Conservation (phyloP, 352 stramenopile species). For the Phytophthora sp. region DNA sequence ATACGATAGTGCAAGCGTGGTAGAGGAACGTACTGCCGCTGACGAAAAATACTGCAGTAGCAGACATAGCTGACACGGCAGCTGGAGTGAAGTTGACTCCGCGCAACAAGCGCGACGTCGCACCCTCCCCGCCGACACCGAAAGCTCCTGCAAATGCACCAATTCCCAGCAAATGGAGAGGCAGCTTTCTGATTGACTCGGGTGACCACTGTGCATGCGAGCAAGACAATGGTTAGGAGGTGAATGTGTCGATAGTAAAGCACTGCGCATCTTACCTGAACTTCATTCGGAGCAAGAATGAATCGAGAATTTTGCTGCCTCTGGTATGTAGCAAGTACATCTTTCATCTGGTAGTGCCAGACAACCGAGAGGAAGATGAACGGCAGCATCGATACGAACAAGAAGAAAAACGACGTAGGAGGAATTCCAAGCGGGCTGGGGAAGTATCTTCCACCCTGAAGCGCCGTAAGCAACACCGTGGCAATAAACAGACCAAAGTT, state of each 20-base stretch:
- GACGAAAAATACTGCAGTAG: constrained; percentile 46
- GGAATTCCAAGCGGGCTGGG: constrained; percentile 88
- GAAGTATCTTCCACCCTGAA: constrained; percentile 89
- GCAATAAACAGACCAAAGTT: constrained; percentile 82
- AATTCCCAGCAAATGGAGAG: constrained; percentile 82
- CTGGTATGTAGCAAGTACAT: constrained; percentile 40
- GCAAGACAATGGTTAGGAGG: constrained; percentile 7
- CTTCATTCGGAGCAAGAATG: constrained; percentile 49
- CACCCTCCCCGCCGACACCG: constrained; percentile 89
- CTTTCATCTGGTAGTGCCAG: constrained; percentile 67
- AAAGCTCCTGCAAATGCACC: constrained; percentile 93
- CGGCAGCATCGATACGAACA: constrained; percentile 59
- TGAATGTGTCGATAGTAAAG: too few relatives aligned
- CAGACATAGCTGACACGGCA: constrained; percentile 80
- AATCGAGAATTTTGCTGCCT: constrained; percentile 43
- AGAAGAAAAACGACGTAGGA: constrained; percentile 86
- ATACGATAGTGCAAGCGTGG: not conserved
- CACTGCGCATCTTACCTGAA: constrained; percentile 48
- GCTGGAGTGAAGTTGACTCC: constrained; percentile 81
- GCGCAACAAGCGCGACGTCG: constrained; percentile 92
- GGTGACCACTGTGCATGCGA: constrained; percentile 42
- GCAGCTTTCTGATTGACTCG: constrained; percentile 68
- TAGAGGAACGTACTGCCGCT: constrained; percentile 38
- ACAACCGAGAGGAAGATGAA: constrained; percentile 75
- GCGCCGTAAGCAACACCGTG: constrained; percentile 87